Evolutionary conservation across 2,329 filamentous ascomycete genomes (phyloP), one percentile per base, ranked within the genome.

Genomic region (Calonectria montana): DNA sequence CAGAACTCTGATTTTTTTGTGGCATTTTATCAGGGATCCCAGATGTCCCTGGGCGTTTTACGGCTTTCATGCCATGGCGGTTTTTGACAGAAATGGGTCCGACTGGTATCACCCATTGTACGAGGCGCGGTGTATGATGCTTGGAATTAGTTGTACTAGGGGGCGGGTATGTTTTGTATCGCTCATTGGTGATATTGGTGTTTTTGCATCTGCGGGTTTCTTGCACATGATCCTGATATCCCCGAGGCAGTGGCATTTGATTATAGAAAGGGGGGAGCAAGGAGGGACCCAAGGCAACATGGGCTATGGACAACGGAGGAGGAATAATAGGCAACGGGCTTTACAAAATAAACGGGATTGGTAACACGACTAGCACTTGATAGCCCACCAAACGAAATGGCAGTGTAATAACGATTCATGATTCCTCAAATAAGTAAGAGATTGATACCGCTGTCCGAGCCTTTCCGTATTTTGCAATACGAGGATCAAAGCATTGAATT

Each of bases 171-270:
- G 25, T 53, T 45, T 62, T 53, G n/a, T 47, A 63, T 45, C 45
- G 13, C 35, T 31, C 3, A 15, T 41, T 62, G 37, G 37, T 43
- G 57, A 43, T 62, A 45, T 62, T 25, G 65, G 45, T n/a, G 67
- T 45, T 47, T 57, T 55, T 57, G 67, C 59, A 69, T 59, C 41
- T 64, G 63, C 15, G 47, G 47, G 59, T 37, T 65, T 68, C 35
- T 62, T 68, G 55, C 65, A 68, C 37, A 69, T 47, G 57, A 35
- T 23, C 18, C 39, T 45, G 59, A 55, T 69, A 69, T 62, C 59
- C 67, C 25, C n/a, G 57, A 62, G 65, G 47, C 47, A 47, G 35
- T 53, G 29, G 12, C 59, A 62, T 50, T 64, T 64, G 31, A 35
- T 35, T 53, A 39, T 68, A 68, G 65, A 57, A 55, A 48, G 37